Evolutionary conservation across 163 green algal species (phyloP).

Genomic region (Trebouxiophyceae sp.): DNA sequence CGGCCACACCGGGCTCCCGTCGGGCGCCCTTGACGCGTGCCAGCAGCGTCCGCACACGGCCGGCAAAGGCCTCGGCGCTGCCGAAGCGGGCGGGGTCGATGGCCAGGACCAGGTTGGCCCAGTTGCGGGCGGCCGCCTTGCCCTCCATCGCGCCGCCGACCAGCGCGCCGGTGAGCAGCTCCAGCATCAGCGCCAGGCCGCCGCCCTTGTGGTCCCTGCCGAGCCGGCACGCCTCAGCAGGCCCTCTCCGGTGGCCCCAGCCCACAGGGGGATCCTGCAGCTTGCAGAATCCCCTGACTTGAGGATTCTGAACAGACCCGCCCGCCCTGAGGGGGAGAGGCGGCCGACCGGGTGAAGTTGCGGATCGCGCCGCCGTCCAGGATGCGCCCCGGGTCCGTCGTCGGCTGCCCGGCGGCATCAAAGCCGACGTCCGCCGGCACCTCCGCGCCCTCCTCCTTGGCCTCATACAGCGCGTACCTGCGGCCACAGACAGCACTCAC

Average conservation of each 20-base stretch:
- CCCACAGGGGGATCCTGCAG: no score
- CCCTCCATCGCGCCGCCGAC: conserved; percentile 56
- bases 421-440: conserved; percentile 56
- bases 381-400: conserved; percentile 57
- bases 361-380: conserved; percentile 57
- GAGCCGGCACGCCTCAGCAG: no score
- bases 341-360: conserved; percentile 51
- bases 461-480: conserved; percentile 48
- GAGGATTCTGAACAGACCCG: no score
- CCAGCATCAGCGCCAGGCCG: conserved; percentile 66
- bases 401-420: conserved; percentile 44
- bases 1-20: conserved; percentile 36
- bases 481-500: no score
- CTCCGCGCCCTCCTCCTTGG: conserved; percentile 45
- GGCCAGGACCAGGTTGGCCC: conserved; percentile 68
- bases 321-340: not conserved
- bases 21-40: conserved; percentile 48
- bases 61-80: conserved; percentile 18
- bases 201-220: conserved; percentile 51
- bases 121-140: conserved; percentile 39
- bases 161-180: conserved; percentile 64
- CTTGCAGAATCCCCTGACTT: no score
- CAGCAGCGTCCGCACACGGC: conserved; percentile 28
- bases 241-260: no score
- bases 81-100: conserved; percentile 62